phyloP scores from a whole-genome alignment of 768 basidiomycete species.

The Crassisporium funariophilum region DNA sequence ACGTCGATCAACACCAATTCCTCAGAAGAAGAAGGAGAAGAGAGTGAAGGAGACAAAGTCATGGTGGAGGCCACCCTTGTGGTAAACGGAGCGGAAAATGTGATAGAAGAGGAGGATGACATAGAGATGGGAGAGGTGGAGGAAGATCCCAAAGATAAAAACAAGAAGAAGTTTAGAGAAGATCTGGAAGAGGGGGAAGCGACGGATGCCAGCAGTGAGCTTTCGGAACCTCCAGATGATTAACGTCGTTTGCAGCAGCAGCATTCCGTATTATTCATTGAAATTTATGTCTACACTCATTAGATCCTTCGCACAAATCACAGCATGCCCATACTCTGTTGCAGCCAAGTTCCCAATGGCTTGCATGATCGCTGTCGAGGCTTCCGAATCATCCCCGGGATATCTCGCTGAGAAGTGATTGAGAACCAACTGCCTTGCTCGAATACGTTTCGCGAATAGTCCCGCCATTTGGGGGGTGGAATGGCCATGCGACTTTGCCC shows the following conservation, averaged over 20 bases:
- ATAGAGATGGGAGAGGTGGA: constrained; percentile 94
- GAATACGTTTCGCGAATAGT: constrained; percentile 67
- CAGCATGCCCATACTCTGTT: constrained; percentile 52
- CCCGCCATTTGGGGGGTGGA: constrained; percentile 93
- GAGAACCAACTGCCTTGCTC: constrained; percentile 64
- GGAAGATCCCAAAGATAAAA: constrained; percentile 61
- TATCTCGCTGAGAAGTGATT: constrained; percentile 90
- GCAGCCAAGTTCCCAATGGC: constrained; percentile 62
- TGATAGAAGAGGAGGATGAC: constrained; percentile 56
- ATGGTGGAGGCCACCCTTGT: constrained; percentile 18
- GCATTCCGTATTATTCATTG: constrained; percentile 25
- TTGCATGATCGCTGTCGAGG: constrained; percentile 58
- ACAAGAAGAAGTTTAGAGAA: constrained; percentile 60
- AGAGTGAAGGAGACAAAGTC: constrained; percentile 20
- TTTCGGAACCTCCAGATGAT: constrained; percentile 76
- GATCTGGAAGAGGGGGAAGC: constrained; percentile 89
- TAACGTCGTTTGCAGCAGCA: constrained; percentile 18
- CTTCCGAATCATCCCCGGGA: constrained; percentile 60
- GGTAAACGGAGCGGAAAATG: constrained; percentile 33
- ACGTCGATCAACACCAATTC: constrained; percentile 16
- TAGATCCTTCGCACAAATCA: constrained; percentile 73
- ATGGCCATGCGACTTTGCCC: constrained; percentile 78
- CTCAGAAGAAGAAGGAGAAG: constrained; percentile 24
- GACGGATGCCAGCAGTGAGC: constrained; percentile 75
- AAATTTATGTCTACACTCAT: constrained; percentile 66